phyloP scores from a whole-genome alignment of 2,329 filamentous ascomycete genomes.

The Capronia americana region DNA sequence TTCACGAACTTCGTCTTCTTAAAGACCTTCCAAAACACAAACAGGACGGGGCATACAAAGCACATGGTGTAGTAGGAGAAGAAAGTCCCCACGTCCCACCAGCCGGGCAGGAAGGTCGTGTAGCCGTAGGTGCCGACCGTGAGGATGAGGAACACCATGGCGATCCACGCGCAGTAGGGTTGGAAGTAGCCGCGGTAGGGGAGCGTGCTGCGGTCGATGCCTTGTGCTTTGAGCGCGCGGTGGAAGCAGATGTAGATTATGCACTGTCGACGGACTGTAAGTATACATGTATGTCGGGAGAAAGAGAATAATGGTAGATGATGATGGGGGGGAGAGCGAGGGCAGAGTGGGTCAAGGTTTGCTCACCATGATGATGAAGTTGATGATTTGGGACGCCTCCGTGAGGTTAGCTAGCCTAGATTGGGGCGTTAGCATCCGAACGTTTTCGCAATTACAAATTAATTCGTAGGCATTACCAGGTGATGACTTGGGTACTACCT shows the following conservation, averaged over 20 bases:
- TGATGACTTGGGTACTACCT: conserved; percentile 58
- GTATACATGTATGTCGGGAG: no score
- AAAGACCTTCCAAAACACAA: conserved; percentile 42
- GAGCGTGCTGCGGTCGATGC: conserved; percentile 58
- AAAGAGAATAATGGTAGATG: neutral
- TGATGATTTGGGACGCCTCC: conserved; percentile 52
- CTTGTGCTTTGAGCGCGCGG: conserved; percentile 59
- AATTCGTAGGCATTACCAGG: no score
- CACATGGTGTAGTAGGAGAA: conserved; percentile 56
- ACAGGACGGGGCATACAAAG: conserved; percentile 25
- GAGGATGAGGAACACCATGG: conserved; percentile 60
- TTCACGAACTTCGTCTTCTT: conserved; percentile 26
- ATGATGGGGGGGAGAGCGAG: neutral
- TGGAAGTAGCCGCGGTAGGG: conserved; percentile 68
- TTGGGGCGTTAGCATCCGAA: no score
- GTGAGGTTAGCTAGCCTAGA: conserved; percentile 58
- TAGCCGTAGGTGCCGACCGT: conserved; percentile 77
- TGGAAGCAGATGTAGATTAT: conserved; percentile 67
- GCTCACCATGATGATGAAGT: conserved; percentile 63
- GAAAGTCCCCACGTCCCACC: conserved; percentile 69
- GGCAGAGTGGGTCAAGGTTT: neutral
- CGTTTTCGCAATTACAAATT: neutral
- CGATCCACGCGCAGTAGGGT: conserved; percentile 59
- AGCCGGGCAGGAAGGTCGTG: conserved; percentile 67
- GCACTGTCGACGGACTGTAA: conserved; percentile 37